Base-by-base conservation (phyloP, 2,329 filamentous ascomycete species). In the Fusarium citri region DNA sequence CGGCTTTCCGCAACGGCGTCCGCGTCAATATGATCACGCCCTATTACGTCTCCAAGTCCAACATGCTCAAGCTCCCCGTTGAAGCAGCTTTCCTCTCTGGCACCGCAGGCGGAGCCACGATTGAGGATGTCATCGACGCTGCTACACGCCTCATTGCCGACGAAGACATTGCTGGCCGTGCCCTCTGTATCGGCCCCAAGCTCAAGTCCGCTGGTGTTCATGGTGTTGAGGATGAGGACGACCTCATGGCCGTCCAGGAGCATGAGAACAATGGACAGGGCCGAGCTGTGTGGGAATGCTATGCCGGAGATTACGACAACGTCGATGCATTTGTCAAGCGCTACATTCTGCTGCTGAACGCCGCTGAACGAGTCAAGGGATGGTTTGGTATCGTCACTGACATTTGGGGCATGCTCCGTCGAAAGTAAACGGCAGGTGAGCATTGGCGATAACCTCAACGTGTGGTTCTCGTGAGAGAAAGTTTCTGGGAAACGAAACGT, bases 21-120 rank as follows among this genome's bases (percentile, higher is more conserved):
- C 84, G 91, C 46, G 81, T 91, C 63, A 92, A 92, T 74, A 82
- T 91, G 73, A 76, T 92, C n/a, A 86, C 85, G 61, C 90, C 90
- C 0, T 92, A 91, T 78, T 92, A 91, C 76, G 81, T 84, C 72
- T 86, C 89, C 71, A 90, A 88, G 16, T 86, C 88, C n/a, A 84
- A 75, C 69, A 81, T 81, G 78, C 71, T 92, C 46, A 76, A 90
- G 6, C 78, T 83, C 1, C 62, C 78, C 2, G 59, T 69, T 2
- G 88, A 82, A 20, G 81, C 86, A 28, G 64, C 85, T 4, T 62
- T 90, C 18, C 81, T 92, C 4, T 86, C 88, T 0, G 90, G 90
- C 16, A 72, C 72, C 15, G 75, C 78, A 2, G 85, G 82, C 3
- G 80, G 85, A 66, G 88, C 86, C 3, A 81, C 82, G 43, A 77